These are phyloP conservation scores for Rhodomyrtus psidioides DNA, from an alignment of 441 rosid genomes.

Conservation along the genomic window DNA sequence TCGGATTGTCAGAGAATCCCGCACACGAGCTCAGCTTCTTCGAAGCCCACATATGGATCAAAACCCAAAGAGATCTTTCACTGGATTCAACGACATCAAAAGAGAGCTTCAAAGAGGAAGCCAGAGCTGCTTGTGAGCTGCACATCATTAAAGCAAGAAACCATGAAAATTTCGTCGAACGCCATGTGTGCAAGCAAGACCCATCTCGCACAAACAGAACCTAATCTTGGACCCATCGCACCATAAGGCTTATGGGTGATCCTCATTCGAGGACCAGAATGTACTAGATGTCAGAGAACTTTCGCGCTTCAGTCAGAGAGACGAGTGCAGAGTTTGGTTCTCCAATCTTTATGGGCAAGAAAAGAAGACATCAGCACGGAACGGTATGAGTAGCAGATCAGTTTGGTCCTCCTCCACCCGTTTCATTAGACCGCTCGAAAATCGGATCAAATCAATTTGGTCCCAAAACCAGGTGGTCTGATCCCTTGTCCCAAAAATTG, in stretches of 20 bases:
- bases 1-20: slow-evolving; percentile 44
- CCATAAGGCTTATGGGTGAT: slow-evolving; percentile 48
- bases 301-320: slow-evolving; percentile 6
- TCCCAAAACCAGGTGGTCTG: too few relatives aligned
- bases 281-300: slow-evolving; percentile 9
- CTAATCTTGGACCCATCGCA: slow-evolving; percentile 70
- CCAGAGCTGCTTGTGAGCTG: slow-evolving; percentile 51
- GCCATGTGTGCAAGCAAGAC: slow-evolving; percentile 5
- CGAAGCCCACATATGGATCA: slow-evolving; percentile 12
- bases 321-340: background rate
- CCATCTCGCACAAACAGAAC: slow-evolving; percentile 27
- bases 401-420: slow-evolving; percentile 5
- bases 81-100: slow-evolving; percentile 33
- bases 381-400: slow-evolving; percentile 42
- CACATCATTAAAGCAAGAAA: slow-evolving; percentile 21
- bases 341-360: slow-evolving; percentile 40
- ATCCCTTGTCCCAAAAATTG: too few relatives aligned
- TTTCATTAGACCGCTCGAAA: too few relatives aligned
- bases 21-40: slow-evolving; percentile 6
- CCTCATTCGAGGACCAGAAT: slow-evolving; percentile 55
- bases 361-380: slow-evolving; percentile 9
- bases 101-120: slow-evolving; percentile 69
- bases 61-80: slow-evolving; percentile 10
- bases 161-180: slow-evolving; percentile 17
- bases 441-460: too few relatives aligned